Base-by-base conservation (phyloP, 202 grass and related monocot genomes). In the Schoenoplectus triqueter region DNA sequence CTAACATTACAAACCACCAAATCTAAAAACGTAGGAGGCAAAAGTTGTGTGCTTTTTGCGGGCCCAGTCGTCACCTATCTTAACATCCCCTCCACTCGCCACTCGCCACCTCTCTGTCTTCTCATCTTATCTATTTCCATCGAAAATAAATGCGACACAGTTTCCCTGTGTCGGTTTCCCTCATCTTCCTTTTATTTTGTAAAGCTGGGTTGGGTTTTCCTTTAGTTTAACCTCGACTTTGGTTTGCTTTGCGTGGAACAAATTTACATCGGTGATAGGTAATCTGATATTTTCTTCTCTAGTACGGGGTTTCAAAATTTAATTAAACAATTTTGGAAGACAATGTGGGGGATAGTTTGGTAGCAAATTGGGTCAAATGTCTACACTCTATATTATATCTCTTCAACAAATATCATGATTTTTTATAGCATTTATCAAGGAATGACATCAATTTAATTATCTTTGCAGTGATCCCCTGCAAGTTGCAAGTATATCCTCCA, bases 21-120 rank as follows among this genome's bases (percentile, higher is more conserved):
- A 82, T 82, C 59, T 78, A 59, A 62, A 60, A 31, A 78, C 73
- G 74, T 78, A 78, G 46, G 79, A 81, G 79, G 46, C 61, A 66
- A 81, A 83, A 83, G 63, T 83, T 14, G 47, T 52, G 45, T 4
- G 41, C 80, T 82, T 67, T 81, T 66, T 81, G 60, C 0, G 19
- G 64, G 80, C 5, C 42, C 78, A 39, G 44, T 59, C 11, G 6
- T 17, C 42, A 0, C 41, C 3, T 5, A 13, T 15, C 57, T 47
- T 55, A 17, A 64, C 44, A 64, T 64, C 55, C 39, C 5, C 57
- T 64, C 57, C 56, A 46, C 78, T 64, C 78, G 0, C 45, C 49
- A 80, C 11, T 63, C 40, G 56, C 45, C 39, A 55, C 56, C 54
- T 80, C 78, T 62, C 60, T 80, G 14, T 79, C 19, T 44, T 66